Evolutionary conservation across 805 yeast species (phyloP).

Genomic region (Myxozyma neglecta): DNA sequence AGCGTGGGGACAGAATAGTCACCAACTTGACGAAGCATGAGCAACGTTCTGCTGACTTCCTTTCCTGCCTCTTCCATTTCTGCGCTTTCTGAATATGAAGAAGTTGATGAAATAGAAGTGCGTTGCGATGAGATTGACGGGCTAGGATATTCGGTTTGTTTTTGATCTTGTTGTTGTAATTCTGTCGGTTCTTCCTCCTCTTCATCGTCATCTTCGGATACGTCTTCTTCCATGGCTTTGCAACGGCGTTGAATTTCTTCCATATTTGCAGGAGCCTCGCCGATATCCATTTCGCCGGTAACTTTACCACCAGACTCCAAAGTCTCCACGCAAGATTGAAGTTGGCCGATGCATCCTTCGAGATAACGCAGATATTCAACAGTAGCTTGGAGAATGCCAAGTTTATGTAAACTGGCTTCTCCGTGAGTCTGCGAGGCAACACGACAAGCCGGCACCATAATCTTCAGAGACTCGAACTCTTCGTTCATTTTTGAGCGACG

Average conservation of each 20-base stretch:
- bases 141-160: not conserved
- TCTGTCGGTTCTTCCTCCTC: conserved; percentile 34
- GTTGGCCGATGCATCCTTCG: conserved; percentile 42
- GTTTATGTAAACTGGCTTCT: conserved; percentile 71
- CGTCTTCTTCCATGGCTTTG: conserved; percentile 43
- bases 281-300: not conserved
- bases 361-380: conserved; percentile 76
- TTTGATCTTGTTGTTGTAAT: not conserved
- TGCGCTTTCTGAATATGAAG: conserved; percentile 13
- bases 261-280: not conserved
- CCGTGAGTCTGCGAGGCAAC: conserved; percentile 43
- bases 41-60: conserved; percentile 26
- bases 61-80: conserved; percentile 31
- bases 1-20: not conserved
- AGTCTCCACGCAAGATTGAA: conserved; percentile 21
- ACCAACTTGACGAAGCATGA: conserved; percentile 27
- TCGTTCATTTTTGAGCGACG: conserved; percentile 76
- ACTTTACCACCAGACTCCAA: conserved; percentile 10
- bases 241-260: conserved; percentile 3
- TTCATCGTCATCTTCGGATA: conserved; percentile 43
- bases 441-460: conserved; percentile 76
- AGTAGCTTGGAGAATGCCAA: conserved; percentile 77
- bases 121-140: not conserved
- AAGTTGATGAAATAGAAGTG: not conserved
- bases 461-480: conserved; percentile 78